Evolutionary conservation across 2,329 filamentous ascomycete species (phyloP).

Genomic region (Sclerotinia glacialis): DNA sequence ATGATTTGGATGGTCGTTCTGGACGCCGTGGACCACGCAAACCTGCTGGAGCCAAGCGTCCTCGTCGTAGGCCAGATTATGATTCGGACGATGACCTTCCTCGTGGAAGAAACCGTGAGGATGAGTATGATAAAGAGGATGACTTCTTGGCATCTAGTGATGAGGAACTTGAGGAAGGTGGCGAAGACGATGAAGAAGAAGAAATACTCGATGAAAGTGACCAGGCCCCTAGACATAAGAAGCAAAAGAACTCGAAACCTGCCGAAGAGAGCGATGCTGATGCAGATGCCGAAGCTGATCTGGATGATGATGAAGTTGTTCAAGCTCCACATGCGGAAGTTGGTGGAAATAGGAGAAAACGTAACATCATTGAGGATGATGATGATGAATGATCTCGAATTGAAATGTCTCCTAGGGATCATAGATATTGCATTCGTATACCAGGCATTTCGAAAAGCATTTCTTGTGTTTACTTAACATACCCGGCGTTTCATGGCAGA

Average conservation of each 20-base stretch:
- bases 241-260: constrained; percentile 37
- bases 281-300: constrained; percentile 54
- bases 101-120: constrained; percentile 54
- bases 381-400: constrained; percentile 43
- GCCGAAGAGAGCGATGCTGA: constrained; percentile 48
- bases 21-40: constrained; percentile 53
- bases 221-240: constrained; percentile 37
- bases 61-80: constrained; percentile 60
- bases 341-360: constrained; percentile 46
- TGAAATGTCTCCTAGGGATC: neutral
- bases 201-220: constrained; percentile 47
- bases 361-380: constrained; percentile 60
- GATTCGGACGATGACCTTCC: constrained; percentile 75
- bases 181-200: constrained; percentile 48
- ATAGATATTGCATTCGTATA: constrained; percentile 4
- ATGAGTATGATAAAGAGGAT: constrained; percentile 77
- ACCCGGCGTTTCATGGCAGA: constrained; percentile 10
- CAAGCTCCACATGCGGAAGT: constrained; percentile 37
- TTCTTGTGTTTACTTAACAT: constrained; percentile 7
- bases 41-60: constrained; percentile 51
- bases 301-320: constrained; percentile 48
- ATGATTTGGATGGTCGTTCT: constrained; percentile 64
- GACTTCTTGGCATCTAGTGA: constrained; percentile 76
- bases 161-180: constrained; percentile 62
- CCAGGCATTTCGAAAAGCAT: constrained; percentile 9